Conservation (phyloP, 306 rosid genomes). For the Dicorynia guianensis region DNA sequence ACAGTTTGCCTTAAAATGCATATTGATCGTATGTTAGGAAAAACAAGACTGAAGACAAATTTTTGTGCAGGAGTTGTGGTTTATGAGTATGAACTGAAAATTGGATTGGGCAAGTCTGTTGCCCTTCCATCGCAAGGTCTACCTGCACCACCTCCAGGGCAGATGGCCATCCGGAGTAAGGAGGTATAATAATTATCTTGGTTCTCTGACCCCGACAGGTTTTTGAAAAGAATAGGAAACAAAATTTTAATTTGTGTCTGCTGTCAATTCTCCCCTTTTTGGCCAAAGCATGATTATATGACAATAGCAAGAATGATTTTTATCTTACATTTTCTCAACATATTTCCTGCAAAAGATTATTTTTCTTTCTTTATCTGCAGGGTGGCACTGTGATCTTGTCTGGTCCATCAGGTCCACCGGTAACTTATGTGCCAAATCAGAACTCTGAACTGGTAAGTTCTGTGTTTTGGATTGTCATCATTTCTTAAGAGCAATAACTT, state of each 20-base stretch:
- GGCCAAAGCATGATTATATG: neutral
- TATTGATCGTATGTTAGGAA: constrained; percentile 21
- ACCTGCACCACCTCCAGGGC: constrained; percentile 99
- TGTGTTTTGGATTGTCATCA: constrained; percentile 18
- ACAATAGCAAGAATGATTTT: constrained; percentile 25
- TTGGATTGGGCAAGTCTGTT: constrained; percentile 99
- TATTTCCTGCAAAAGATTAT: constrained; percentile 2
- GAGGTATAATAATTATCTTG: constrained; percentile 64
- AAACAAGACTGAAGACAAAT: constrained; percentile 33
- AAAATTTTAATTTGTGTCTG: neutral
- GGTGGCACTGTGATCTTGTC: constrained; percentile 95
- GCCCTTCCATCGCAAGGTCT: constrained; percentile 97
- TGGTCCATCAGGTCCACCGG: constrained; percentile 98
- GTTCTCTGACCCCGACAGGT: neutral
- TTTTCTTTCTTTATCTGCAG: constrained; percentile 58
- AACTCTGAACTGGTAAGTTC: constrained; percentile 88
- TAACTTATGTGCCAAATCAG: constrained; percentile 91
- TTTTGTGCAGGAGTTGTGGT: constrained; percentile 91
- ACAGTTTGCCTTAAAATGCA: constrained; percentile 14
- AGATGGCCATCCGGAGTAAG: constrained; percentile 99
- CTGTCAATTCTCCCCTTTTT: neutral
- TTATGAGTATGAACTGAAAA: constrained; percentile 96
- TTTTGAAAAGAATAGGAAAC: neutral
- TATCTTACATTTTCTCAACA: constrained; percentile 26
- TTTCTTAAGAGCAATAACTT: constrained; percentile 14